These are phyloP conservation scores for Tolypocladium ophioglossoides DNA, from an alignment of 2,329 filamentous ascomycete genomes.

Conservation along the genomic window DNA sequence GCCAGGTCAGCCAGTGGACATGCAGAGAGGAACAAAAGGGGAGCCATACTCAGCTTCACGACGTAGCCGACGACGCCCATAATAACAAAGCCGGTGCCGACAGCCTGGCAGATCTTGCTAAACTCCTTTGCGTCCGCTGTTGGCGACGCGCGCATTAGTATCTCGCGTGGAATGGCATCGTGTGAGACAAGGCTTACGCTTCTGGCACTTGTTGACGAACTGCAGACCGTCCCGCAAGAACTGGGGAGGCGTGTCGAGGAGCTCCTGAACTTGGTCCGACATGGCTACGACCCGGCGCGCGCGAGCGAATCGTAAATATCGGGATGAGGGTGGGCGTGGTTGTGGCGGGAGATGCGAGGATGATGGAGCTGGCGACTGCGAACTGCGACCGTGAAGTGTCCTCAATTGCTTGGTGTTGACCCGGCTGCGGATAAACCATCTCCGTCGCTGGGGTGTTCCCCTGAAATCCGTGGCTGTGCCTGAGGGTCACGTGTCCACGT, in stretches of 20 bases:
- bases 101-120: slow-evolving; percentile 41
- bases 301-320: not conserved
- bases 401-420: not conserved
- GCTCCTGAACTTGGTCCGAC: slow-evolving; percentile 59
- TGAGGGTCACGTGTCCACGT: not conserved
- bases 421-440: not conserved
- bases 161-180: slow-evolving; percentile 1
- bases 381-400: not conserved
- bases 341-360: not conserved
- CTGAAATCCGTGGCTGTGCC: not conserved
- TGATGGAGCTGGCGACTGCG: not conserved
- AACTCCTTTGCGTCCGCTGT: slow-evolving; percentile 33
- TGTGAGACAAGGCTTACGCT: slow-evolving; percentile 33
- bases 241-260: slow-evolving; percentile 58
- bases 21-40: not conserved
- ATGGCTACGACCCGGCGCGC: slow-evolving; percentile 25
- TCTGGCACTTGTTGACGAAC: slow-evolving; percentile 52
- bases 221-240: slow-evolving; percentile 52
- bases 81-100: slow-evolving; percentile 59
- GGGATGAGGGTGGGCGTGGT: not conserved
- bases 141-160: not conserved
- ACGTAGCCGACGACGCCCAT: slow-evolving; percentile 62
- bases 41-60: slow-evolving; percentile 53
- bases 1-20: not conserved
- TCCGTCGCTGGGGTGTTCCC: not conserved